A percentile compares a stretch with the other conserved stretches of the same genome.
phyloP scores from a whole-genome alignment of 2,329 filamentous ascomycete species.

The Colletotrichum cordylinicola region DNA sequence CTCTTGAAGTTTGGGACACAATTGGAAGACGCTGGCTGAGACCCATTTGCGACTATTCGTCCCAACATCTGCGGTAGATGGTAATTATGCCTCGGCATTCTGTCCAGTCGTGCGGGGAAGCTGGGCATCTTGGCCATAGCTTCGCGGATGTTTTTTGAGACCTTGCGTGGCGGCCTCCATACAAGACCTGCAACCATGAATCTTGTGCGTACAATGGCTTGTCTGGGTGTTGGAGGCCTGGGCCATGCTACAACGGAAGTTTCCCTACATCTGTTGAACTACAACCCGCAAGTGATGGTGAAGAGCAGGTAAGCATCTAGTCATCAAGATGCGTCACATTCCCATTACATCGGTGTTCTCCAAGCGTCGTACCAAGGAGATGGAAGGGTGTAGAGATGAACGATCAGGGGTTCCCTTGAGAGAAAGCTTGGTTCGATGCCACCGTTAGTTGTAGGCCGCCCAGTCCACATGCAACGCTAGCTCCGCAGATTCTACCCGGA shows the following conservation, averaged over 20 bases:
- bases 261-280: neutral
- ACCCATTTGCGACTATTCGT: neutral
- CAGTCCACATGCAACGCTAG: neutral
- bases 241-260: neutral
- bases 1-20: neutral
- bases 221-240: neutral
- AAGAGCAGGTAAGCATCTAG: neutral
- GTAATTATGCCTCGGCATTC: neutral
- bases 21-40: neutral
- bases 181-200: neutral
- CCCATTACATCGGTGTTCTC: neutral
- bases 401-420: neutral
- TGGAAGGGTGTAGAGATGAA: neutral
- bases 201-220: neutral
- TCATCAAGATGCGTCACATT: neutral
- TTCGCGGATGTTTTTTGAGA: neutral
- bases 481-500: neutral
- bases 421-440: neutral
- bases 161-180: neutral
- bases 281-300: neutral
- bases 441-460: neutral
- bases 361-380: neutral
- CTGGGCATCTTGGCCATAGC: neutral
- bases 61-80: neutral
- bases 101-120: neutral